A percentile compares a stretch with the other conserved stretches of the same genome.
phyloP scores from a whole-genome alignment of 1,284 basidiomycete species.

The Heterobasidion occidentale region DNA sequence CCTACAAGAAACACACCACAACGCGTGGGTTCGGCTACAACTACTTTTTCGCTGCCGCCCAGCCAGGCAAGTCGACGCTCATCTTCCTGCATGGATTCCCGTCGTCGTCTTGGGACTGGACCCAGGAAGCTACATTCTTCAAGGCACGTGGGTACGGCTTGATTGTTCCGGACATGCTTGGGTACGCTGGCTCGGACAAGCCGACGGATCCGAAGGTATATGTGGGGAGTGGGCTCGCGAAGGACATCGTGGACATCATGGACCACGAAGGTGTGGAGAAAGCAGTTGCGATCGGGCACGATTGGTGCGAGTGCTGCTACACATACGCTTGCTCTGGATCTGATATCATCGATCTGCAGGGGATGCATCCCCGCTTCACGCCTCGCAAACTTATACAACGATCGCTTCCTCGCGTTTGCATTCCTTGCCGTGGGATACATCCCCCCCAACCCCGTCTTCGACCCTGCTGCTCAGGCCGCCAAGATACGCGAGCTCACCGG shows the following conservation, averaged over 20 bases:
- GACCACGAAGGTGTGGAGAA: conserved; percentile 27
- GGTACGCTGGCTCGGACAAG: conserved; percentile 45
- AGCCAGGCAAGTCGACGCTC: conserved; percentile 26
- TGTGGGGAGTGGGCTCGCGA: conserved; percentile 27
- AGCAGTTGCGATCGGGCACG: conserved; percentile 38
- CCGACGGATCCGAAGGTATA: conserved; percentile 35
- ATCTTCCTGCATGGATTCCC: conserved; percentile 46
- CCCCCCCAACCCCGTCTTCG: conserved; percentile 16
- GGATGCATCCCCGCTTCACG: conserved; percentile 28
- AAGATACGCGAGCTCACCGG: conserved; percentile 37
- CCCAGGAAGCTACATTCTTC: conserved; percentile 35
- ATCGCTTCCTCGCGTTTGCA: conserved; percentile 32
- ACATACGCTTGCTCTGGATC: neutral
- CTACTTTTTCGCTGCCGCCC: conserved; percentile 25
- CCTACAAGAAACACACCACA: conserved; percentile 24
- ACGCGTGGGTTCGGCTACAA: conserved; percentile 28
- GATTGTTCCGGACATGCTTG: conserved; percentile 45
- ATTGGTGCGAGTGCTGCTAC: conserved; percentile 29
- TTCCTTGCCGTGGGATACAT: conserved; percentile 34
- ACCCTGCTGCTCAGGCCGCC: neutral
- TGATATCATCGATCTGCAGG: conserved; percentile 20
- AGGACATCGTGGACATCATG: conserved; percentile 40
- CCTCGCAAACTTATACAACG: conserved; percentile 28
- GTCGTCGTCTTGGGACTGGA: conserved; percentile 36
- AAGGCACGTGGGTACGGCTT: conserved; percentile 36